A percentile compares a stretch with the other conserved stretches of the same genome.
These are phyloP conservation scores for Globisporangium polare DNA, from an alignment of 352 stramenopile genomes.

Conservation along the genomic window DNA sequence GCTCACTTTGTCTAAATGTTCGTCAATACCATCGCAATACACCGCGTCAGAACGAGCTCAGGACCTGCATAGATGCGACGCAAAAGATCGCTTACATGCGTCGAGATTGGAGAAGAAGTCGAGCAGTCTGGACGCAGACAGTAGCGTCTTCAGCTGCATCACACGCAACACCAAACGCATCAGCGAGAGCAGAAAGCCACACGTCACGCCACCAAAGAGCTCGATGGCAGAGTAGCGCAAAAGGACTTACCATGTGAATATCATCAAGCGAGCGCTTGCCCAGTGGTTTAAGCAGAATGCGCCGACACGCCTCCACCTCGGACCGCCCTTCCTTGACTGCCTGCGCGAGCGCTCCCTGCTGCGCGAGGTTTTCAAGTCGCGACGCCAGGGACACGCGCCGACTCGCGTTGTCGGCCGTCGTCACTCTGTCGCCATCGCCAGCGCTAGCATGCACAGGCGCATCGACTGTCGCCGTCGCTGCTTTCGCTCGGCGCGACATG, in stretches of 20 bases:
- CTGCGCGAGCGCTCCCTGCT: constrained; percentile 35
- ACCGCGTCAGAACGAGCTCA: constrained; percentile 4
- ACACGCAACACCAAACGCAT: not conserved
- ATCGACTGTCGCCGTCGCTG: not conserved
- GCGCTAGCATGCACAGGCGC: not conserved
- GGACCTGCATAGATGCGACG: not conserved
- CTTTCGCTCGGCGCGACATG: constrained; percentile 9
- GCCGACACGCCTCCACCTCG: constrained; percentile 47
- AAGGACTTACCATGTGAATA: constrained; percentile 47
- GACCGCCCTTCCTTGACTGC: constrained; percentile 41
- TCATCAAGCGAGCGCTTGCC: constrained; percentile 66
- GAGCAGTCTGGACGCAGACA: constrained; percentile 67
- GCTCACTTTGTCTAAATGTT: constrained; percentile 30
- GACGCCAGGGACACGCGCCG: constrained; percentile 45
- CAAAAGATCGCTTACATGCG: constrained; percentile 36
- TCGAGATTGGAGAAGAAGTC: constrained; percentile 82
- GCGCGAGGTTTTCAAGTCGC: constrained; percentile 36
- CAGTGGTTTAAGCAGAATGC: constrained; percentile 46
- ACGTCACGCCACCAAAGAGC: not conserved
- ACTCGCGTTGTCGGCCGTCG: not conserved
- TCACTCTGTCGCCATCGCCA: not conserved
- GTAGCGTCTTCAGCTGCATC: constrained; percentile 70
- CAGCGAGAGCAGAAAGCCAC: not conserved
- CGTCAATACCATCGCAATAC: not conserved
- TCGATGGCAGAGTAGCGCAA: not conserved